A percentile compares a stretch with the other conserved stretches of the same genome.
Conservation (phyloP, 1,284 basidiomycete species). For the Meira miltonrushii region DNA sequence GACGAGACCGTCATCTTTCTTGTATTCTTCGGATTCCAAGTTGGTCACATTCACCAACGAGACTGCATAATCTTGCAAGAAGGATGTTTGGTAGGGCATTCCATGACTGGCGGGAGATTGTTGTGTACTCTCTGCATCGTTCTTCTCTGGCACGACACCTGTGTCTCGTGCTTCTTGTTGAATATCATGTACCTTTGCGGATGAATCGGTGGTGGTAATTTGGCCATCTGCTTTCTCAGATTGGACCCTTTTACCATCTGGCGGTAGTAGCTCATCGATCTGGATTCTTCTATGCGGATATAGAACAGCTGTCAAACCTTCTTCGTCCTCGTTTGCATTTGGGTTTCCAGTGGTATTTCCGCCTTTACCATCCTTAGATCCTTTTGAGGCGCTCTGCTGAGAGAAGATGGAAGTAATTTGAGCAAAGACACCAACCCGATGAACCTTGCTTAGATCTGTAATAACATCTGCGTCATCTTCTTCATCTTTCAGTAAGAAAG, state of each 20-base stretch:
- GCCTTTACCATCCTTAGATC: constrained; percentile 55
- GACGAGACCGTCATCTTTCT: constrained; percentile 67
- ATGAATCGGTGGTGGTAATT: constrained; percentile 16
- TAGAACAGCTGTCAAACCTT: constrained; percentile 79
- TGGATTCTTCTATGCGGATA: constrained; percentile 90
- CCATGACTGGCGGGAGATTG: constrained; percentile 26
- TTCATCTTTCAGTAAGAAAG: constrained; percentile 93
- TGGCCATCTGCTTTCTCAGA: constrained; percentile 10
- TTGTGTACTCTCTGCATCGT: constrained; percentile 1
- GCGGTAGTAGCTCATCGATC: constrained; percentile 69
- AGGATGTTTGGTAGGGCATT: constrained; percentile 72
- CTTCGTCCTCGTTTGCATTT: constrained; percentile 75
- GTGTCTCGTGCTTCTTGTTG: constrained; percentile 30
- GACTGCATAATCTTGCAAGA: constrained; percentile 81
- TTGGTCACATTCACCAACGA: constrained; percentile 90
- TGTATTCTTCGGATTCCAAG: constrained; percentile 71
- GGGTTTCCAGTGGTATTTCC: constrained; percentile 1
- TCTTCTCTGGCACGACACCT: constrained; percentile 24
- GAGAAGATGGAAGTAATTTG: constrained; percentile 91
- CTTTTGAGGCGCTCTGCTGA: constrained; percentile 27
- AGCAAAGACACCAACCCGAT: constrained; percentile 91
- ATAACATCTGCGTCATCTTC: constrained; percentile 89
- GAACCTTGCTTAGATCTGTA: constrained; percentile 78
- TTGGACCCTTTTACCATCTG: constrained; percentile 16
- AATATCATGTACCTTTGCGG: constrained; percentile 33